Conservation (phyloP, 2,329 filamentous ascomycete species). For the Falciphora oryzae region DNA sequence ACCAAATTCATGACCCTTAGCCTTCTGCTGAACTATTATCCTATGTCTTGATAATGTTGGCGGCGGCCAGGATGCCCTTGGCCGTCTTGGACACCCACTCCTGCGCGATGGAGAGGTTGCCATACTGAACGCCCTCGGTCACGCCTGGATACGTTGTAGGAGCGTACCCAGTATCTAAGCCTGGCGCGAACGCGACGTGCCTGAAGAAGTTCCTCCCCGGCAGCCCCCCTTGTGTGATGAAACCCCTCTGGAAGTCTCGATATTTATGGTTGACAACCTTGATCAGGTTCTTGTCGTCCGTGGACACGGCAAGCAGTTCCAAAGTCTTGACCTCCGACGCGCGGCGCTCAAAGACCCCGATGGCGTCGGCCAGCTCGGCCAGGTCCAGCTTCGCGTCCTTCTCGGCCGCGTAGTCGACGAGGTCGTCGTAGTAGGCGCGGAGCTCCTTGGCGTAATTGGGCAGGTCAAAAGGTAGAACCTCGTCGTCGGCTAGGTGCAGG, state of each 20-base stretch:
- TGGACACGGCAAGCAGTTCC: conserved; percentile 12
- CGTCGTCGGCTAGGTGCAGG: conserved; percentile 32
- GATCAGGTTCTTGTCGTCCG: conserved; percentile 24
- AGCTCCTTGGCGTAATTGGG: conserved; percentile 35
- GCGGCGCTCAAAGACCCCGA: conserved; percentile 19
- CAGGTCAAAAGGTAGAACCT: conserved; percentile 34
- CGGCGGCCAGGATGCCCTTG: conserved; percentile 27
- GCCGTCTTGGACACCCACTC: conserved; percentile 32
- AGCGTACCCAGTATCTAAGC: conserved; percentile 39
- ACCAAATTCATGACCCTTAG: too few relatives aligned
- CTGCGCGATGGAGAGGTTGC: conserved; percentile 23
- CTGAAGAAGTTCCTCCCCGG: conserved; percentile 39
- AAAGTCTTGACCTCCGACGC: conserved; percentile 9
- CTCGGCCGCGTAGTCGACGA: conserved; percentile 27
- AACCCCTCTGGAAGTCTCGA: conserved; percentile 41
- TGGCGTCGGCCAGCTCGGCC: conserved; percentile 30
- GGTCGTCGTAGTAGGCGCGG: conserved; percentile 31
- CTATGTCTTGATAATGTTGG: conserved; percentile 28
- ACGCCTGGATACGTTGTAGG: conserved; percentile 48
- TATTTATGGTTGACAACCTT: conserved; percentile 40
- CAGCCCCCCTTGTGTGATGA: conserved; percentile 41
- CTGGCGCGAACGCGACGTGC: conserved; percentile 42
- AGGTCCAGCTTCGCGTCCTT: conserved; percentile 30
- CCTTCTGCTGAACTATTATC: too few relatives aligned
- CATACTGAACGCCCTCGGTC: conserved; percentile 60